Evolutionary conservation across 176 grass and related monocot species (phyloP), one percentile per base, ranked within the genome.

Genomic region (Hordeum marinum): DNA sequence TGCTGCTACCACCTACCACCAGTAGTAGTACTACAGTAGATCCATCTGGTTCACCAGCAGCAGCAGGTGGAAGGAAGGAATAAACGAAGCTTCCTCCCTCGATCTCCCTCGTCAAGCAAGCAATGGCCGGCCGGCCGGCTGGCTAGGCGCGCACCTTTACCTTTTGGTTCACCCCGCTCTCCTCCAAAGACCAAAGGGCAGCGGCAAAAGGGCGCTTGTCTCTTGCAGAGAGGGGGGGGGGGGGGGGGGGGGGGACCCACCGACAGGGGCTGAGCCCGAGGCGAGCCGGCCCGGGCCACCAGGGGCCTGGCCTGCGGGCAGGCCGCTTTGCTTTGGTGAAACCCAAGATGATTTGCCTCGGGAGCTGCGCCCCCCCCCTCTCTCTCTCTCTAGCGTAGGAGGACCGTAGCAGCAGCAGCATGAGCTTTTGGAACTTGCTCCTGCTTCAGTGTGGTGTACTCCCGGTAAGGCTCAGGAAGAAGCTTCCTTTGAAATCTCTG

Each of bases 401-500:
- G 29, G 29, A 29, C 29, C 29, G 29, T 29, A 57, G 54, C 18
- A 57, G 54, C 18, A 55, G 52, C 18, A 18, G 54, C 54, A 9
- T 57, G 7, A 64, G 68, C 91, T 82, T 93, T 93, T 88, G 69
- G 76, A 90, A 76, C 77, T 90, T 20, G 68, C 82, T 80, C 54
- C 18, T 73, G 41, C 70, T 74, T 42, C 70, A 7, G 70, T 29
- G 4, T 74, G 2, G 29, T 29, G 29, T 29, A 73, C 40, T 73
- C 26, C 12, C 35, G 66, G 46, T 11, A 89, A 40, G 86, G 60
- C 78, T 76, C 18, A n/a, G 13, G 41, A 81, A 94, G 89, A 94
- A 94, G 89, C 89, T 94, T 94, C 89, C 92, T 94, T 94, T 63
- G 77, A 84, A 82, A 79, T 74, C 76, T 57, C 88, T 80, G 88